These are phyloP conservation scores for Shiraia sp. DNA, from an alignment of 2,329 filamentous ascomycete species.

Conservation along the genomic window DNA sequence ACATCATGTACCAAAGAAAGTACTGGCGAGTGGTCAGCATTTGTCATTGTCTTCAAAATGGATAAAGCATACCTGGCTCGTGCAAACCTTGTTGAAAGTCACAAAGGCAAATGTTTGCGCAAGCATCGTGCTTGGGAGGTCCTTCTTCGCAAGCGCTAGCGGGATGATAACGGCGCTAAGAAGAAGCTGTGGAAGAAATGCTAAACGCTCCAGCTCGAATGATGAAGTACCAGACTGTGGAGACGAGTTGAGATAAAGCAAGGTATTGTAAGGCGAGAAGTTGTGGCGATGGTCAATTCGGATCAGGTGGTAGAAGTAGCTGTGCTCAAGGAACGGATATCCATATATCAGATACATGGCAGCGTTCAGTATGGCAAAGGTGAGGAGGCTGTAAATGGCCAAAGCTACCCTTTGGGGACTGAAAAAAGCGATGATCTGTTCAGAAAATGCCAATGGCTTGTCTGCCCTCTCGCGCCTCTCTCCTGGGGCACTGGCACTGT, in stretches of 20 bases:
- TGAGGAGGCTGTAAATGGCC: constrained; percentile 66
- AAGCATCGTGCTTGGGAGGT: constrained; percentile 82
- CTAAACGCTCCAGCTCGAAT: constrained; percentile 72
- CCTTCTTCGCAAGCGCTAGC: constrained; percentile 75
- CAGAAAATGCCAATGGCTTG: constrained; percentile 19
- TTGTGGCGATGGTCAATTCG: constrained; percentile 97
- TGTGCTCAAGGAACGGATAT: constrained; percentile 80
- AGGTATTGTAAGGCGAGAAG: constrained; percentile 93
- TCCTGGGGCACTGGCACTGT: constrained; percentile 50
- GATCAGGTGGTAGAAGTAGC: constrained; percentile 88
- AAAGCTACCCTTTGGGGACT: constrained; percentile 58
- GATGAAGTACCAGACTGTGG: constrained; percentile 44
- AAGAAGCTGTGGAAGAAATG: constrained; percentile 85
- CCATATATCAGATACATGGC: constrained; percentile 80
- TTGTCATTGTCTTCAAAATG: neutral
- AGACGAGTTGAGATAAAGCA: constrained; percentile 84
- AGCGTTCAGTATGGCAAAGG: constrained; percentile 74
- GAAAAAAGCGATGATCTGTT: constrained; percentile 26
- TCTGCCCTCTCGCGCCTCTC: constrained; percentile 2
- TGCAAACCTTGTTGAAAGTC: constrained; percentile 98
- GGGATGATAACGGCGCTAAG: constrained; percentile 79
- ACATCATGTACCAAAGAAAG: constrained; percentile 96
- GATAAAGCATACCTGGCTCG: constrained; percentile 75
- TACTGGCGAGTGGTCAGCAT: constrained; percentile 62
- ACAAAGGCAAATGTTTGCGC: constrained; percentile 97